phyloP scores from a whole-genome alignment of 2,329 filamentous ascomycete genomes.

The Penicillium corylophilum region DNA sequence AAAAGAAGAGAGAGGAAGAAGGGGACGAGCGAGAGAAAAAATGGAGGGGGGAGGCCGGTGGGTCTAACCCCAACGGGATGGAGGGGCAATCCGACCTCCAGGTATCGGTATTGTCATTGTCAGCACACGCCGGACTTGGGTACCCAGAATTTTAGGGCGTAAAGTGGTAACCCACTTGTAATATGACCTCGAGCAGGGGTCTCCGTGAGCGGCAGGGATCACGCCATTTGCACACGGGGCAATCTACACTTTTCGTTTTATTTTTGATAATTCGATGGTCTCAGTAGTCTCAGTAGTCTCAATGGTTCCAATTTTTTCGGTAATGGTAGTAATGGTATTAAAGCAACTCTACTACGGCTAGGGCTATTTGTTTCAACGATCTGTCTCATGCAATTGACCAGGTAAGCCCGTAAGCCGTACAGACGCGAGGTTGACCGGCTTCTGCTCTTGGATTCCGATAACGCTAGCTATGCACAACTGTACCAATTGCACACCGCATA shows the following conservation, averaged over 20 bases:
- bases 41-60: conserved; percentile 25
- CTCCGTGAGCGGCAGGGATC: conserved; percentile 18
- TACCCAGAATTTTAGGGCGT: neutral
- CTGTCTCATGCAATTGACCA: neutral
- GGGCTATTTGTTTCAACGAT: neutral
- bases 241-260: neutral
- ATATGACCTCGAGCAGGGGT: neutral
- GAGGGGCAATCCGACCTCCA: conserved; percentile 9
- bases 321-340: neutral
- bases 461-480: neutral
- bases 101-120: neutral
- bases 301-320: neutral
- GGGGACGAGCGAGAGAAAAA: conserved; percentile 24
- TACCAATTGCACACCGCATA: neutral
- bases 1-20: conserved; percentile 16
- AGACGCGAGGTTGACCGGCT: neutral
- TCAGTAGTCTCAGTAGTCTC: neutral
- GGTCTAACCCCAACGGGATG: conserved; percentile 22
- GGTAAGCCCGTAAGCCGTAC: neutral
- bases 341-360: neutral
- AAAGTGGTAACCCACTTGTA: neutral
- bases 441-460: neutral
- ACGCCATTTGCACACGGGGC: conserved; percentile 13
- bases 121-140: neutral
- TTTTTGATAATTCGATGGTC: neutral